Base-by-base conservation (phyloP, 148 eudicot species). In the Talinum fruticosum region DNA sequence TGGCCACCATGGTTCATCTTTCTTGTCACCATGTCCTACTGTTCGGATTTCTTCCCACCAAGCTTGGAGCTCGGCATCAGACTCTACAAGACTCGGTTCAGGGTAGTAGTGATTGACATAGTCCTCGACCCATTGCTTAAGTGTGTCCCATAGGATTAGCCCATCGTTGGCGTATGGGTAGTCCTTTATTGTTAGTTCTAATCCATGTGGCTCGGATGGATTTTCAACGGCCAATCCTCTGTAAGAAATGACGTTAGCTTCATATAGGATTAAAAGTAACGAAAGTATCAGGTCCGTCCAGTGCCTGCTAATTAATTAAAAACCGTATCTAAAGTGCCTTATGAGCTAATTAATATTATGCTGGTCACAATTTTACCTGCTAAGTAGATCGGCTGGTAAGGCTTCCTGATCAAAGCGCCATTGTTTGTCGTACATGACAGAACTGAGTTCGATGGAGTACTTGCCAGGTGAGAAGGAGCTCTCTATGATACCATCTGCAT, bases 141-240 rank as follows among this genome's bases (percentile, higher is more conserved):
- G 86, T 8, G 81, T 26, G 65, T 87, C 90, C 96, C 97, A 93
- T 6, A 93, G 83, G 47, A 83, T 35, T 49, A 91, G 80, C 26
- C 98, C 98, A 32, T 93, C 97, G 14, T 83, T 91, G 23, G 96
- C 97, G 33, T 74, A 93, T 34, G 96, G 96, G 53, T 91, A 93
- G 84, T 93, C 97, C 67, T 88, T 83, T 66, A 93, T 89, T 37
- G 89, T 69, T 36, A 91, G 82, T 77, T 89, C 90, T 35, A 93
- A 67, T 38, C 96, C 96, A 67, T 91, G 97, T 1, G 93, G 91
- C 4, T 87, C 83, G 8, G 67, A 79, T 75, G 89, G 84, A 76
- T 93, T 96, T 75, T 89, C 90, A 54, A 77, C 85, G 3, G 97
- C 95, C 88, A 92, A 71, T 84, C 97, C 95, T 83, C 92, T 88